These are phyloP conservation scores for Diaporthe aspalathi DNA, from an alignment of 2,329 filamentous ascomycete species.

Conservation along the genomic window DNA sequence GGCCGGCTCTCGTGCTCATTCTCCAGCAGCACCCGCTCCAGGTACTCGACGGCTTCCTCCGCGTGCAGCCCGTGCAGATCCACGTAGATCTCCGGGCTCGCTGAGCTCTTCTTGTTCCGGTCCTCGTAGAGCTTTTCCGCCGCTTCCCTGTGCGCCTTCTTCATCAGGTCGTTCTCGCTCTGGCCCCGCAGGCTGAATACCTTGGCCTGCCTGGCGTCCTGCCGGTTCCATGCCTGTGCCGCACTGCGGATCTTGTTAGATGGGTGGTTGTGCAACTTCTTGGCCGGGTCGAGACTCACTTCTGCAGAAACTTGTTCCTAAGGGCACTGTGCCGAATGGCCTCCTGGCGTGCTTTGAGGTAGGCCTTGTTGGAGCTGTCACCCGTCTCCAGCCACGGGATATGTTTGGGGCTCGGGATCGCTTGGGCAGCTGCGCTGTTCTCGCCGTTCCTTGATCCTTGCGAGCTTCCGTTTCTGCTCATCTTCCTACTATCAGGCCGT, in stretches of 20 bases:
- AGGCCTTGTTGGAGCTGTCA: slow-evolving; percentile 88
- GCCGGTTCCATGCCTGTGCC: slow-evolving; percentile 98
- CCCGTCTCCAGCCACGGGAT: slow-evolving; percentile 98
- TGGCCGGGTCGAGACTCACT: slow-evolving; percentile 61
- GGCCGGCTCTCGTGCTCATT: slow-evolving; percentile 79
- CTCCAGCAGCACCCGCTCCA: slow-evolving; percentile 87
- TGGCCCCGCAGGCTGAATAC: slow-evolving; percentile 93
- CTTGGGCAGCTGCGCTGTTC: slow-evolving; percentile 82
- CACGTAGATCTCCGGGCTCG: slow-evolving; percentile 83
- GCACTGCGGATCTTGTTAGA: slow-evolving; percentile 66
- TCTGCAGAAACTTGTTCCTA: slow-evolving; percentile 96
- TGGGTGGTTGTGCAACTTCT: too few species aligned
- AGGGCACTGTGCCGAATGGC: slow-evolving; percentile 97
- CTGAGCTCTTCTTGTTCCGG: slow-evolving; percentile 77
- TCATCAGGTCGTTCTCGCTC: slow-evolving; percentile 97
- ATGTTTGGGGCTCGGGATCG: slow-evolving; percentile 88
- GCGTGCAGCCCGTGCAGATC: slow-evolving; percentile 99
- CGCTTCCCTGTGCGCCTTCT: slow-evolving; percentile 94
- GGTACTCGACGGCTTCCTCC: slow-evolving; percentile 94
- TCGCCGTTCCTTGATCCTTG: slow-evolving; percentile 75
- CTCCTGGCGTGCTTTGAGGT: slow-evolving; percentile 93
- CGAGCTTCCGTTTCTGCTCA: slow-evolving; percentile 72
- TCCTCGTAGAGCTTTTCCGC: slow-evolving; percentile 93
- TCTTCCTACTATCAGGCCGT: slow-evolving; percentile 70
- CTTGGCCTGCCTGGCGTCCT: slow-evolving; percentile 95